Percentiles rank a stretch among this genome's conserved stretches.
Evolutionary conservation across 2,329 filamentous ascomycete genomes (phyloP).

Genomic region (Fusarium oxysporum): DNA sequence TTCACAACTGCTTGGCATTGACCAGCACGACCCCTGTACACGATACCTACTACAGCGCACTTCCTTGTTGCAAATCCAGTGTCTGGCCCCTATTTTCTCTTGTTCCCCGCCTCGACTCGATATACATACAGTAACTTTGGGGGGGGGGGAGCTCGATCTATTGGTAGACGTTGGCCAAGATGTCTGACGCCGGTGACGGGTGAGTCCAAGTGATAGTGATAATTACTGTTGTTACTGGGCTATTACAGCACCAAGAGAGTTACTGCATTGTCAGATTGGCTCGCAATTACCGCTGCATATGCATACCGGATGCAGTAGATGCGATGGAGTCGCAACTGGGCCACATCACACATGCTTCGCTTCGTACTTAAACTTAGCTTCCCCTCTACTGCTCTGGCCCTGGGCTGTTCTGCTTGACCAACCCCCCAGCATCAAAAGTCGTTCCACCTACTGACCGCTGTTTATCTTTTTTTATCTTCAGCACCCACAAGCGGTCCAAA

Average conservation of each 20-base stretch:
- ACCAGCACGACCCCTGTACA: conserved; percentile 14
- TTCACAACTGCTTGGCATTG: conserved; percentile 24
- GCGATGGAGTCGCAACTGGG: conserved; percentile 27
- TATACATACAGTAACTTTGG: neutral
- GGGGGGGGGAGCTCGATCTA: neutral
- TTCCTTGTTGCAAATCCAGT: conserved; percentile 29
- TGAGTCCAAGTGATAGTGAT: conserved; percentile 28
- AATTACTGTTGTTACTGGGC: neutral
- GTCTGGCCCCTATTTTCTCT: conserved; percentile 33
- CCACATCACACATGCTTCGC: conserved; percentile 34
- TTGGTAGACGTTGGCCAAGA: conserved; percentile 33
- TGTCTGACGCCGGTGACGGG: conserved; percentile 45
- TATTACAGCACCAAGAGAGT: neutral
- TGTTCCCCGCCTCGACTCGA: conserved; percentile 27
- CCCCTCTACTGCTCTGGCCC: conserved; percentile 11
- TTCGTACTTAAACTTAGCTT: conserved; percentile 35
- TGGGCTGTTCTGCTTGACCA: conserved; percentile 27
- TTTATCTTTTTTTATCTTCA: conserved; percentile 41
- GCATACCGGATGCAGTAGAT: conserved; percentile 17
- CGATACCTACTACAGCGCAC: conserved; percentile 8
- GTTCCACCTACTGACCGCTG: conserved; percentile 47
- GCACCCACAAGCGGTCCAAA: conserved; percentile 65
- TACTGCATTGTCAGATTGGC: conserved; percentile 13
- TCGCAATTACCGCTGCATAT: conserved; percentile 24
- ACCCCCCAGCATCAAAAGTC: conserved; percentile 38